phyloP scores from a whole-genome alignment of 768 basidiomycete species.

The Podaxis pistillaris region DNA sequence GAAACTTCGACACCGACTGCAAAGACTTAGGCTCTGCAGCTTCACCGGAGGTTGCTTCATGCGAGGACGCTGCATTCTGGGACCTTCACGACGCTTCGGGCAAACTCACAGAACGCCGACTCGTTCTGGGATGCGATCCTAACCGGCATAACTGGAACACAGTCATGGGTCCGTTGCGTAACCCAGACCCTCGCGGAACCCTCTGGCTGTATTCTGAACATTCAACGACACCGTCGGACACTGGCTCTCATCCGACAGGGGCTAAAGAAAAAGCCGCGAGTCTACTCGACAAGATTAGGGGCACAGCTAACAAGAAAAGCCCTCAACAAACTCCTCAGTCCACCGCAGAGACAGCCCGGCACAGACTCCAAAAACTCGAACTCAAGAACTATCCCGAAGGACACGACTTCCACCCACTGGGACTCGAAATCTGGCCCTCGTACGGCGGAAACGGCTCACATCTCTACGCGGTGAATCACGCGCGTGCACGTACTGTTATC shows the following conservation, averaged over 20 bases:
- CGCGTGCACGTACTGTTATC: conserved; percentile 54
- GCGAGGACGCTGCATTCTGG: conserved; percentile 71
- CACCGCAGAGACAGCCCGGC: conserved; percentile 11
- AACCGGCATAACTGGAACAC: conserved; percentile 69
- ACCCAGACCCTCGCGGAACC: conserved; percentile 57
- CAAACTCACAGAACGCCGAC: conserved; percentile 38
- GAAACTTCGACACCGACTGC: conserved; percentile 49
- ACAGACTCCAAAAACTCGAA: conserved; percentile 36
- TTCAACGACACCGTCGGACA: conserved; percentile 15
- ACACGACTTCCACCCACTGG: conserved; percentile 74
- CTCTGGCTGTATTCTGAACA: conserved; percentile 53
- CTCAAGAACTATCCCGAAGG: conserved; percentile 51
- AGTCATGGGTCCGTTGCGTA: conserved; percentile 65
- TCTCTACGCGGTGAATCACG: conserved; percentile 71
- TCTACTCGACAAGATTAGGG: conserved; percentile 14
- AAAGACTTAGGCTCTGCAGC: conserved; percentile 31
- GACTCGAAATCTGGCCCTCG: conserved; percentile 57
- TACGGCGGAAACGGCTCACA: conserved; percentile 45
- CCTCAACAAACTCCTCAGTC: conserved; percentile 1
- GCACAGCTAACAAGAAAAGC: conserved; percentile 1
- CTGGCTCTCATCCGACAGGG: neutral
- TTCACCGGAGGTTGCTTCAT: conserved; percentile 40
- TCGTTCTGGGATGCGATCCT: conserved; percentile 54
- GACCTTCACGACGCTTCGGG: conserved; percentile 45
- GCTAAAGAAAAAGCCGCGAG: conserved; percentile 12